Base-by-base conservation (phyloP, 495 filamentous ascomycete species). In the Friedmanniomyces simplex region DNA sequence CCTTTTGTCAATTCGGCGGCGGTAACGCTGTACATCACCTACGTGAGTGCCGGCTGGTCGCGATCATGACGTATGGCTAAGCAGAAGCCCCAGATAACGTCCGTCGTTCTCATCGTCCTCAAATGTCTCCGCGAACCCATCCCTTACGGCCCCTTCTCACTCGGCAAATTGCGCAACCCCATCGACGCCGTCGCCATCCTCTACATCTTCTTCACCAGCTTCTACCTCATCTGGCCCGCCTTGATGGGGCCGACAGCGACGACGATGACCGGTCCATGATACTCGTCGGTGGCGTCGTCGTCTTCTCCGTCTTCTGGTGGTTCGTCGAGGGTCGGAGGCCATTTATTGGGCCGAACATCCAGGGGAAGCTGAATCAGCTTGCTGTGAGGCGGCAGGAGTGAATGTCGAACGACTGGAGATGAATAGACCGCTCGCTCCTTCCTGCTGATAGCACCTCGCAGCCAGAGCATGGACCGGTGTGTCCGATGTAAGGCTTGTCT, bases 231-330 rank as follows among this genome's bases (percentile, higher is more conserved):
- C 30, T 63, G 21, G 34, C 60, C 60, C 1, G 10, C 43, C 8
- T 41, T 22, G 6, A 18, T 12, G 18, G 20, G 20, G 26, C 54
- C 54, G 4, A 58, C 58, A 20, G n/a, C 58, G 6, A 42, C 21
- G 7, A 60, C 54, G 10, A 58, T 60, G 58, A 60, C 30, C 60
- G 54, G 55, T 57, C 55, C 4, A 48, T 47, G 1, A 32, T 55
- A 18, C 16, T 63, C 12, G 36, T 49, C 14, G 43, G 60, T 5
- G 49, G 49, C 3, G 36, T 49, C 8, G 11, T 58, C 11, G 22
- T 47, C 21, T 22, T 47, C 14, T 47, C 43, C 14, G 18, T 47
- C 13, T 22, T 47, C 21, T 47, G 36, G 34, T 54, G 36, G 34
- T 42, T 45, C 24, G 20, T 54, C n/a, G 36, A 43, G 16, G 52